Evolutionary conservation across 257 asterid genomes (phyloP).

Genomic region (Scutellaria barbata): DNA sequence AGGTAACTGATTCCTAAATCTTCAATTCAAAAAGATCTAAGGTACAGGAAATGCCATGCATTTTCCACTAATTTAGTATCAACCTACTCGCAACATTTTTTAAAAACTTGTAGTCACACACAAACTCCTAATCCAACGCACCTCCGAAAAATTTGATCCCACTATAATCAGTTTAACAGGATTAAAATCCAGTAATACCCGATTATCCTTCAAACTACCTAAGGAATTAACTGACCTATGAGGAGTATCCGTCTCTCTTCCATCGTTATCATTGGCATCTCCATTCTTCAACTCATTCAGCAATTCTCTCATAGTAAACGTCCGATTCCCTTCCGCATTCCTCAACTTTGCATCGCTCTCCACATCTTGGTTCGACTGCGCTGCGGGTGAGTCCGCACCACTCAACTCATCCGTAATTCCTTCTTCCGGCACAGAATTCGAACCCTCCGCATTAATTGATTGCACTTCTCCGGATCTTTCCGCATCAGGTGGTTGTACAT

Average conservation of each 20-base stretch:
- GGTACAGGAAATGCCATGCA: not conserved
- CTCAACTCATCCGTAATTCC: constrained; percentile 42
- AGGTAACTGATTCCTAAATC: constrained; percentile 7
- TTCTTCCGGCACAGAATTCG: constrained; percentile 43
- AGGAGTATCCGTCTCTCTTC: constrained; percentile 66
- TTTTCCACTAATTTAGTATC: constrained; percentile 3
- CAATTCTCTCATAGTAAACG: constrained; percentile 96
- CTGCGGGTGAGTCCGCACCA: constrained; percentile 40
- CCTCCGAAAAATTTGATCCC: constrained; percentile 22
- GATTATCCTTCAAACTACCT: constrained; percentile 6
- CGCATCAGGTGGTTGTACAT: constrained; percentile 46
- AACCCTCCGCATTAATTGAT: constrained; percentile 42
- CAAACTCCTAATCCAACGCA: constrained; percentile 31
- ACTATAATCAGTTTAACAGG: constrained; percentile 3
- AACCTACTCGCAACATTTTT: not conserved
- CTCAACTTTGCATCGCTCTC: constrained; percentile 49
- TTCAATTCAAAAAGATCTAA: too few species aligned
- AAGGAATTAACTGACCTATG: constrained; percentile 56
- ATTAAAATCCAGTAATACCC: constrained; percentile 28
- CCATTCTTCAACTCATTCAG: constrained; percentile 86
- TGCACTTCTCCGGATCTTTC: constrained; percentile 45
- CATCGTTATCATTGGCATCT: constrained; percentile 54
- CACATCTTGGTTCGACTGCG: constrained; percentile 40
- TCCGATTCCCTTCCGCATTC: constrained; percentile 67
- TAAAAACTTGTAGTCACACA: not conserved